These are phyloP conservation scores for Cucurbita maxima DNA, from an alignment of 306 rosid species.

Conservation along the genomic window DNA sequence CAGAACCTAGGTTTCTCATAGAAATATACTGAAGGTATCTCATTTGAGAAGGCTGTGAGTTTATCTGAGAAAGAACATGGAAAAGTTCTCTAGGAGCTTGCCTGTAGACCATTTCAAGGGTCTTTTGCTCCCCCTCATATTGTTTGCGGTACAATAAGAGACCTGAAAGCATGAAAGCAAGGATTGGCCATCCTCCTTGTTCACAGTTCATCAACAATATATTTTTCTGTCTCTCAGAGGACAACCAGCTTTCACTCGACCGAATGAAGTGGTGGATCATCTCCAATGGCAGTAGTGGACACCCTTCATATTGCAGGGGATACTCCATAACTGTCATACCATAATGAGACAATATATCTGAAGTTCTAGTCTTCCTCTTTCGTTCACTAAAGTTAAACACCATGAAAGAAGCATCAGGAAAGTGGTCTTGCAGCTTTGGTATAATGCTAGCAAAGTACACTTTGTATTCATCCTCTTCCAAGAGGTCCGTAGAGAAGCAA, in stretches of 20 bases:
- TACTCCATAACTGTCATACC: constrained; percentile 98
- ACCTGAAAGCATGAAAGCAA: constrained; percentile 95
- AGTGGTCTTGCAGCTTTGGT: constrained; percentile 79
- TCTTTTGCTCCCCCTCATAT: constrained; percentile 81
- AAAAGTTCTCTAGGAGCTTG: constrained; percentile 95
- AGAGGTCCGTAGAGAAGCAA: constrained; percentile 79
- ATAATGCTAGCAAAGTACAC: constrained; percentile 78
- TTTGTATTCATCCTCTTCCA: constrained; percentile 84
- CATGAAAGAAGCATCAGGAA: constrained; percentile 90
- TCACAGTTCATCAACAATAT: constrained; percentile 96
- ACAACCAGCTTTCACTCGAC: constrained; percentile 97
- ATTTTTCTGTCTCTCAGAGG: constrained; percentile 82
- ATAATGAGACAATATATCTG: constrained; percentile 74
- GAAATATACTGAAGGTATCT: constrained; percentile 98
- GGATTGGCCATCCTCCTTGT: constrained; percentile 97
- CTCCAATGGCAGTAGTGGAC: constrained; percentile 80
- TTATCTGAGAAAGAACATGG: constrained; percentile 59
- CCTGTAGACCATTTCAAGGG: constrained; percentile 95
- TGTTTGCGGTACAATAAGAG: constrained; percentile 79
- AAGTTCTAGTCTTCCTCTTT: constrained; percentile 55
- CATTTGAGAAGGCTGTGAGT: constrained; percentile 92
- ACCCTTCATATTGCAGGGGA: constrained; percentile 69
- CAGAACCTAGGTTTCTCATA: constrained; percentile 65
- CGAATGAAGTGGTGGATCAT: constrained; percentile 96
- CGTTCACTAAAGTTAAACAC: constrained; percentile 95